Conservation (phyloP, 495 filamentous ascomycete genomes). For the Hamigera avellanea region DNA sequence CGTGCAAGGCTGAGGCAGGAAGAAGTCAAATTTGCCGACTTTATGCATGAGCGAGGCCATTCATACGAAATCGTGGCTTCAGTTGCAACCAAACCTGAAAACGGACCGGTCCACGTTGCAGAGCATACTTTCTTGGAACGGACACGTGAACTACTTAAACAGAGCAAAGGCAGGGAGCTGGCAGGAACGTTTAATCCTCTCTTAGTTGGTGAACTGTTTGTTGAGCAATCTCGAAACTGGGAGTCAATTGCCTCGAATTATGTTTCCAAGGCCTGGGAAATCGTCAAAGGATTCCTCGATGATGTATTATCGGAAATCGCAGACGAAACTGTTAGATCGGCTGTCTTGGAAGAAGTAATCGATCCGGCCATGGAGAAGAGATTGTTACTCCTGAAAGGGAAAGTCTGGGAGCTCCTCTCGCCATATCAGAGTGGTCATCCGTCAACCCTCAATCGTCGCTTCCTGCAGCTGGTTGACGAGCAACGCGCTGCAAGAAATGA, state of each 20-base stretch:
- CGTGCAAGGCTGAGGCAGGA: no score
- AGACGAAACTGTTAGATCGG: constrained; percentile 23
- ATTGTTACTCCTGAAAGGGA: constrained; percentile 11
- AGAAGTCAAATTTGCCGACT: constrained; percentile 30
- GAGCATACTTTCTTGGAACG: constrained; percentile 26
- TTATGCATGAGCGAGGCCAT: constrained; percentile 36
- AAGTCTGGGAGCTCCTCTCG: constrained; percentile 11
- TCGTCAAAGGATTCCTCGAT: constrained; percentile 24
- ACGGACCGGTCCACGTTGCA: constrained; percentile 12
- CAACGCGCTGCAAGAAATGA: background rate
- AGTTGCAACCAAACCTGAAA: no score
- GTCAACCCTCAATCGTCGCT: constrained; percentile 6
- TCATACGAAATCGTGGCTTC: constrained; percentile 6
- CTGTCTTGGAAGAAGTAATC: constrained; percentile 27
- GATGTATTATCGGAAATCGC: constrained; percentile 18
- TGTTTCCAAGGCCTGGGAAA: constrained; percentile 20
- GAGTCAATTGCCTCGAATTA: constrained; percentile 24
- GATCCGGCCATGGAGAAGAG: constrained; percentile 20
- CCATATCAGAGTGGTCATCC: constrained; percentile 13
- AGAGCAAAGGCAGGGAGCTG: constrained; percentile 33
- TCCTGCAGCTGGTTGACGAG: background rate
- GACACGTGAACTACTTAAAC: constrained; percentile 25
- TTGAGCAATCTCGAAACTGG: constrained; percentile 37
- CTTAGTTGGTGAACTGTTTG: constrained; percentile 38
- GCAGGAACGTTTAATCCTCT: constrained; percentile 41